Evolutionary conservation across 345 rosid species (phyloP).

Genomic region (Excoecaria cochinchinensis): DNA sequence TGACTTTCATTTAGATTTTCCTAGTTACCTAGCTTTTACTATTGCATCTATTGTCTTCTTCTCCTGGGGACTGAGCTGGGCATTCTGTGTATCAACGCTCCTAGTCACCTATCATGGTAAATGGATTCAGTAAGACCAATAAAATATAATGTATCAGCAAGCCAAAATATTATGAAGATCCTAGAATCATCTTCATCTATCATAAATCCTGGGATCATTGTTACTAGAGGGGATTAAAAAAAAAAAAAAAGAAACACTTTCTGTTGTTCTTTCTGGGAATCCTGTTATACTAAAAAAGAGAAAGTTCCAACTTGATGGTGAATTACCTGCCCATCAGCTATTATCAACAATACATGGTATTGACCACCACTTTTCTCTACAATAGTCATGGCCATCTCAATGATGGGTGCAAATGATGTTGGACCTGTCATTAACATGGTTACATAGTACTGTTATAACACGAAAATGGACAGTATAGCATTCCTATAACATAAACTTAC

Average conservation of each 20-base stretch:
- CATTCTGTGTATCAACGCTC: constrained; percentile 71
- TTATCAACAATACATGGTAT: constrained; percentile 87
- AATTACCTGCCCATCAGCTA: constrained; percentile 97
- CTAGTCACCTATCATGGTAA: constrained; percentile 65
- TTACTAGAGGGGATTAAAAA: background rate
- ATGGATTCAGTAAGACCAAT: background rate
- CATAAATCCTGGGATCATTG: background rate
- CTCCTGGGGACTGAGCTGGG: constrained; percentile 88
- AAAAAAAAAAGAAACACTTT: no score
- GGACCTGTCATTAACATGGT: constrained; percentile 53
- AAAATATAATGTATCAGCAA: background rate
- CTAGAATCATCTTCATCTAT: background rate
- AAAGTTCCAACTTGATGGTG: background rate
- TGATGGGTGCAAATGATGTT: constrained; percentile 93
- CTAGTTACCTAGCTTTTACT: constrained; percentile 75
- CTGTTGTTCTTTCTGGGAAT: background rate
- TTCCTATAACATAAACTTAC: background rate
- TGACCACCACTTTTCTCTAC: constrained; percentile 93
- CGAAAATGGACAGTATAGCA: background rate
- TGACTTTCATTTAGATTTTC: background rate
- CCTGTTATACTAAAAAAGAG: background rate
- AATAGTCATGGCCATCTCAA: constrained; percentile 90
- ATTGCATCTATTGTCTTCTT: constrained; percentile 89
- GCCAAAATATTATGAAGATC: background rate
- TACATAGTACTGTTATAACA: background rate